Base-by-base conservation (phyloP, 164 flowering plant species). In the Pachysandra terminalis region DNA sequence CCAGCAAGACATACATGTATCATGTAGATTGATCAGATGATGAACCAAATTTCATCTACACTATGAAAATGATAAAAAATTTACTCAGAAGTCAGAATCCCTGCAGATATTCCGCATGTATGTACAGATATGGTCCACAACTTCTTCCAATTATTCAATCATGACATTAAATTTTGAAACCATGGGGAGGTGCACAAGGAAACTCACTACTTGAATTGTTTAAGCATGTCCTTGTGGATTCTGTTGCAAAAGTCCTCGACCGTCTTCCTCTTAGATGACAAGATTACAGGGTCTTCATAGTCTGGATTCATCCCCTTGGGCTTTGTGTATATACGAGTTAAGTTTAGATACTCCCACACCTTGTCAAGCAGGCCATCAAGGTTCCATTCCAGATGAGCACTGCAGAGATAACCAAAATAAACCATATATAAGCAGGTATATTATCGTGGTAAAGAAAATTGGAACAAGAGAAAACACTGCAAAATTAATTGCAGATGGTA, bases 301-400 rank as follows among this genome's bases (percentile, higher is more conserved):
- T 95, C 98, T 49, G 98, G 98, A 80, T 95, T 95, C 97, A 95
- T 81, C 60, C 98, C 99, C 82, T 96, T 96, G 12, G 99, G 99
- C 74, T 96, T 96, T 19, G 98, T 96, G 80, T 96, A 93, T 74
- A 96, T 91, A 61, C 98, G 98, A 70, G 99, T 96, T 62, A 96
- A 78, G 65, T 75, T 48, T 7, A 96, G 93, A 79, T 96, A 96
- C 67, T 96, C 99, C 98, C 99, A 96, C 73, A 96, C 76, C 85
- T 84, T 96, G 58, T 95, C 97, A 73, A 93, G 81, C 60, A 91
- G 73, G 52, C 97, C 98, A 80, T 93, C 98, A 73, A 93, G 95
- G 73, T 93, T 93, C 98, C 98, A 92, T 66, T 92, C 97, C 66
- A 95, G 75, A 74, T 92, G 97, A 71, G 99, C 97, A 84, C 98